phyloP scores from a whole-genome alignment of 2,329 filamentous ascomycete species.

The Fusarium lateritium region DNA sequence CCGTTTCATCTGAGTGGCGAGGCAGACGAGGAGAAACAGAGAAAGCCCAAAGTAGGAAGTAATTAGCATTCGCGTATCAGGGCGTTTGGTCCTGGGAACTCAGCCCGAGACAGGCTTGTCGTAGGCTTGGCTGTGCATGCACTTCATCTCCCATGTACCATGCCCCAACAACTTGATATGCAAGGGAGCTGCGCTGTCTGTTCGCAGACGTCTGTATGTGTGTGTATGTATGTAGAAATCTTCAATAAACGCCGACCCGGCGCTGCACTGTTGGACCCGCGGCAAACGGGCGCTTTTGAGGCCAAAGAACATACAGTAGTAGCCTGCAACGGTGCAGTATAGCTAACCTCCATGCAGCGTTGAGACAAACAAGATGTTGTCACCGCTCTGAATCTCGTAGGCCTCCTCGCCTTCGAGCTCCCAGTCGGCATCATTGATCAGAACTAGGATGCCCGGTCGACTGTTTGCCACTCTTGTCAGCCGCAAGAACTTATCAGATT shows the following conservation, averaged over 20 bases:
- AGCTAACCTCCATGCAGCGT: conserved; percentile 91
- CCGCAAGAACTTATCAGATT: conserved; percentile 30
- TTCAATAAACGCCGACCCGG: conserved; percentile 29
- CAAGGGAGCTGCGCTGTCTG: conserved; percentile 40
- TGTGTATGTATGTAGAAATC: conserved; percentile 32
- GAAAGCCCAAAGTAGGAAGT: conserved; percentile 11
- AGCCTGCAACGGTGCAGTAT: not conserved
- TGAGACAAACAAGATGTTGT: conserved; percentile 96
- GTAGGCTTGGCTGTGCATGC: conserved; percentile 32
- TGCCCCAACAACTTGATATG: conserved; percentile 38
- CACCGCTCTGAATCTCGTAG: conserved; percentile 85
- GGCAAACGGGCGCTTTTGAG: conserved; percentile 11
- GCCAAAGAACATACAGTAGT: conserved; percentile 19
- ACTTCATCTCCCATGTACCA: conserved; percentile 32
- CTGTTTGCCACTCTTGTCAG: conserved; percentile 64
- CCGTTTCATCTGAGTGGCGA: conserved; percentile 45
- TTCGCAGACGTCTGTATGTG: conserved; percentile 21
- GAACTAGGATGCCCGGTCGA: conserved; percentile 92
- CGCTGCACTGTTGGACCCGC: conserved; percentile 27
- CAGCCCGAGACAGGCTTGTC: conserved; percentile 37
- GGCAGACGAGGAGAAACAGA: conserved; percentile 26
- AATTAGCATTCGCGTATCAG: conserved; percentile 28
- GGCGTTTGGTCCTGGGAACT: conserved; percentile 1
- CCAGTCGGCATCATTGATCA: conserved; percentile 99
- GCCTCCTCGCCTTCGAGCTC: conserved; percentile 95